A percentile compares a stretch with the other conserved stretches of the same genome.
phyloP scores from a whole-genome alignment of 306 rosid genomes.

The Quercus dentata region DNA sequence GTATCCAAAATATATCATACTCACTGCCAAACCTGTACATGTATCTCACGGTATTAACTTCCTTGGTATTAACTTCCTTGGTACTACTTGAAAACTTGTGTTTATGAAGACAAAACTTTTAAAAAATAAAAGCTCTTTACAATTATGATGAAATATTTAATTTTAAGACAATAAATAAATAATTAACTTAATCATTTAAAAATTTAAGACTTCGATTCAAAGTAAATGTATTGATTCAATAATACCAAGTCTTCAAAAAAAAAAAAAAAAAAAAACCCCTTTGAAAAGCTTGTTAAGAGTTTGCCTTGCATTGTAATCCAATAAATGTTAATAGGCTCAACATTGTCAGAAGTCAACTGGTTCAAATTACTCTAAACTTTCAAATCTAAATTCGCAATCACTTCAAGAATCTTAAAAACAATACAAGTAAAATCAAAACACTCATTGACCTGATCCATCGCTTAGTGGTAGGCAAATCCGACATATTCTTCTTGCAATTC shows the following conservation, averaged over 20 bases:
- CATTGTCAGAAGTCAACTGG: constrained; percentile 70
- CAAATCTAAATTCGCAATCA: too few relatives aligned
- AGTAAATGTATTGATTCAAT: neutral
- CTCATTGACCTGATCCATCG: constrained; percentile 68
- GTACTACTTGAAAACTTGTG: too few relatives aligned
- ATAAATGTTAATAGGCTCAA: constrained; percentile 61
- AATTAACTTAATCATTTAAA: too few relatives aligned
- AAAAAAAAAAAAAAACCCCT: neutral
- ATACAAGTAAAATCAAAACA: neutral
- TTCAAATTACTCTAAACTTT: neutral
- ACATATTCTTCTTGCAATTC: constrained; percentile 30
- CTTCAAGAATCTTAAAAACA: neutral
- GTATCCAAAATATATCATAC: too few relatives aligned
- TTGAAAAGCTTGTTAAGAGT: constrained; percentile 27
- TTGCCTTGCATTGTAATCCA: constrained; percentile 94
- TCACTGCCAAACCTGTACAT: too few relatives aligned
- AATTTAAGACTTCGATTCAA: too few relatives aligned
- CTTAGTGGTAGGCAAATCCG: constrained; percentile 51
- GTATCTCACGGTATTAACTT: too few relatives aligned
- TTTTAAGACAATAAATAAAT: too few relatives aligned
- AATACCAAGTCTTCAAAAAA: neutral
- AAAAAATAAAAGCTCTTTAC: too few relatives aligned
- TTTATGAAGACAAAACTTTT: too few relatives aligned
- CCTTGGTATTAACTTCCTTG: too few relatives aligned
- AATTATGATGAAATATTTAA: too few relatives aligned